Percentiles rank a stretch among this genome's conserved stretches.
These are phyloP conservation scores for Saccharomyces hybrid DNA, from an alignment of 1,139 yeast genomes.

Conservation along the genomic window DNA sequence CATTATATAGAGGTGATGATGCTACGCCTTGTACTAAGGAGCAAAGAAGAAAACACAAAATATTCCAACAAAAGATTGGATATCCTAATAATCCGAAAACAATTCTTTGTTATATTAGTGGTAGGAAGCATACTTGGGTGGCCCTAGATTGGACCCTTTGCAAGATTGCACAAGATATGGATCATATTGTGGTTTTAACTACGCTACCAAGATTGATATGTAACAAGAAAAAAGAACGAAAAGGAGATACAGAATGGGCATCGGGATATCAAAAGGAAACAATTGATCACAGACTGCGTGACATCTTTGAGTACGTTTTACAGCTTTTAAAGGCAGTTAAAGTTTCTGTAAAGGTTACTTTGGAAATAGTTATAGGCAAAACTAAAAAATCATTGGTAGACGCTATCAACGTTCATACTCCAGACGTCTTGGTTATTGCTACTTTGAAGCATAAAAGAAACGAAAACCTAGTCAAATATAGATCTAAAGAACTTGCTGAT, in stretches of 20 bases:
- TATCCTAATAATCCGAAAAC: slow-evolving; percentile 39
- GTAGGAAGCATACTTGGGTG: slow-evolving; percentile 71
- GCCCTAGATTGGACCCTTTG: slow-evolving; percentile 61
- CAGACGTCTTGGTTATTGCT: slow-evolving; percentile 43
- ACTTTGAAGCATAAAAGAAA: slow-evolving; percentile 18
- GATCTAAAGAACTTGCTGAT: slow-evolving; percentile 46
- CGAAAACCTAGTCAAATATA: slow-evolving; percentile 13
- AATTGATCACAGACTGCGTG: slow-evolving; percentile 27
- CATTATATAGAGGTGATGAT: slow-evolving; percentile 15
- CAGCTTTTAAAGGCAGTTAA: slow-evolving; percentile 34
- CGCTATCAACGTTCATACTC: slow-evolving; percentile 55
- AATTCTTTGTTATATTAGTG: slow-evolving; percentile 57
- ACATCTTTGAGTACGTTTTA: slow-evolving; percentile 41
- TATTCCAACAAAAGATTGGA: slow-evolving; percentile 23
- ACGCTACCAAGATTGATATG: slow-evolving; percentile 31
- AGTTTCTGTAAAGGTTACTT: slow-evolving; percentile 48
- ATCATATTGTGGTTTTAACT: slow-evolving; percentile 51
- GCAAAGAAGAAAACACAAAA: slow-evolving; percentile 20
- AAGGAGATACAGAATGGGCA: slow-evolving; percentile 24
- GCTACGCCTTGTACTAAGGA: slow-evolving; percentile 22
- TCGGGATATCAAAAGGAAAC: slow-evolving; percentile 24
- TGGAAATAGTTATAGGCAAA: slow-evolving; percentile 56
- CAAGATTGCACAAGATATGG: slow-evolving; percentile 51
- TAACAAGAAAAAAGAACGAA: slow-evolving; percentile 24
- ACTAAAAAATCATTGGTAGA: slow-evolving; percentile 52